Base-by-base conservation (phyloP, 106 monocot genomes). In the Acorus gramineus region DNA sequence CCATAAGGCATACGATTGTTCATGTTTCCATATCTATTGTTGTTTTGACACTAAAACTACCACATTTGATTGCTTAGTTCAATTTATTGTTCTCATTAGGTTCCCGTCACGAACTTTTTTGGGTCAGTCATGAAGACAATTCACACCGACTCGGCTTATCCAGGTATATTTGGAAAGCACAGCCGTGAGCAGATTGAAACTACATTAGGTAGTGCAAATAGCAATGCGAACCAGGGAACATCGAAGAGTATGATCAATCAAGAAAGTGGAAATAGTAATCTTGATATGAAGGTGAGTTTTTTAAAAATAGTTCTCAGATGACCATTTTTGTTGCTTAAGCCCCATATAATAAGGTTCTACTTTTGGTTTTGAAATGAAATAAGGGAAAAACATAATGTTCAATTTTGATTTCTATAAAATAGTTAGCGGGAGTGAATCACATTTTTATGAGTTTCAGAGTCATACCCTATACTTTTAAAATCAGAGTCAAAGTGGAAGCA, bases 121-220 rank as follows among this genome's bases (percentile, higher is more conserved):
- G 90, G 90, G 47, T 98, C 96, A 62, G 88, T 98, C 60, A 98
- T 98, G 96, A 98, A 88, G 69, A 92, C 88, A 69, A 72, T 87
- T 49, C 91, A 91, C 66, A 79, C 79, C 8, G 85, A 92, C 46
- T 74, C 85, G 2, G 67, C 83, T 64, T 98, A 88, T 61, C 63
- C 51, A 44, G 73, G 68, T 53, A 0, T 44, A 60, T 46, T 55
- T 43, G 2, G 62, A 63, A 67, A 64, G 73, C 45, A 51, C 0
- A 62, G 70, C 1, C 28, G 1, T 28, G 45, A 4, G 56, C 28
- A 5, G 57, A 44, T 51, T 5, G 66, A 60, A n/a, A 57, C 49
- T 69, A 46, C 49, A 57, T 52, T 83, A 52, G 70, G 75, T 54
- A 56, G 52, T 52, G 64, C 70, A 56, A 57, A 48, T 52, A 6